These are phyloP conservation scores for Zygoascus bituminiphila DNA, from an alignment of 805 yeast species.

Conservation along the genomic window DNA sequence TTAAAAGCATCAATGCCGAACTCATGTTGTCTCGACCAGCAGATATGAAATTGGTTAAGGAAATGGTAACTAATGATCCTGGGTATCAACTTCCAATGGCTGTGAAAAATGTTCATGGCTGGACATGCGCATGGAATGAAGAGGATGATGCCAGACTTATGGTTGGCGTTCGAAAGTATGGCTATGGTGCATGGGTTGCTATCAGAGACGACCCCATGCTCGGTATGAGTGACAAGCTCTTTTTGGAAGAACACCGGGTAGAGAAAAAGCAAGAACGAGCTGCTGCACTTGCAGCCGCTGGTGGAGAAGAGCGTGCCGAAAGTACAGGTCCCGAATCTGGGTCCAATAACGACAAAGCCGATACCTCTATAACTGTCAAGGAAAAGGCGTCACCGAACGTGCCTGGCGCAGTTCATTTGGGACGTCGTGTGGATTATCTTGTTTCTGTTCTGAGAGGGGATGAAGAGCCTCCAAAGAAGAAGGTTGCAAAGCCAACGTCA, in stretches of 20 bases:
- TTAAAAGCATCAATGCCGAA: constrained; percentile 87
- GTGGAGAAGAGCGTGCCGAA: constrained; percentile 23
- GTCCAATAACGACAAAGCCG: background rate
- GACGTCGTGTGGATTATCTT: constrained; percentile 84
- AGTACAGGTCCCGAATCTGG: constrained; percentile 28
- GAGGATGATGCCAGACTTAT: constrained; percentile 81
- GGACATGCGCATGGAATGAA: constrained; percentile 83
- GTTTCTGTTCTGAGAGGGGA: constrained; percentile 56
- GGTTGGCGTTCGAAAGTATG: constrained; percentile 84
- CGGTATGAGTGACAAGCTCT: constrained; percentile 77
- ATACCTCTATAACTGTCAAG: constrained; percentile 19
- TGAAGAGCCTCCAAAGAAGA: constrained; percentile 4
- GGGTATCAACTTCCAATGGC: constrained; percentile 52
- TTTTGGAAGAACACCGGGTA: constrained; percentile 43
- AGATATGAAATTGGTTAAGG: constrained; percentile 65
- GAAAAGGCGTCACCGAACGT: constrained; percentile 48
- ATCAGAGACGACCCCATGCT: constrained; percentile 93
- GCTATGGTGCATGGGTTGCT: constrained; percentile 91
- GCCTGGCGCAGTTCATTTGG: constrained; percentile 88
- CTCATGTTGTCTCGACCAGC: constrained; percentile 70
- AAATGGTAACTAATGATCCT: constrained; percentile 40
- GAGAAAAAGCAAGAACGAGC: constrained; percentile 31
- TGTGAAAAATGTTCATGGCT: constrained; percentile 78
- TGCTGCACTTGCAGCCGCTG: constrained; percentile 11
- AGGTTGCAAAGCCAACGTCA: background rate